These are phyloP conservation scores for Aeschynomene evenia DNA, from an alignment of 306 rosid genomes.

Conservation along the genomic window DNA sequence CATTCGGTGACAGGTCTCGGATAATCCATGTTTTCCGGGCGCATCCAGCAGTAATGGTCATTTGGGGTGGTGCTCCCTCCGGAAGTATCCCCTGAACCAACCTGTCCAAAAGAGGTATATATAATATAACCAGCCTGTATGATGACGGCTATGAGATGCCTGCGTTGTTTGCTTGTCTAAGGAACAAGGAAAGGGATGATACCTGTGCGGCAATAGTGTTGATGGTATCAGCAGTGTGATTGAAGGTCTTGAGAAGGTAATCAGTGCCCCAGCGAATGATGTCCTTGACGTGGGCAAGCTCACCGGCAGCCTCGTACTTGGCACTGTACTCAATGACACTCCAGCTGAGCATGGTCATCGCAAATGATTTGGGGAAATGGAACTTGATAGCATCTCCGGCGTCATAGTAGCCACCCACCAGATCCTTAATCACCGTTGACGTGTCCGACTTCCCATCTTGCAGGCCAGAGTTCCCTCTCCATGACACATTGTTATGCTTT, in stretches of 20 bases:
- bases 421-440: slow-evolving; percentile 44
- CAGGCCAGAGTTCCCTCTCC: slow-evolving; percentile 73
- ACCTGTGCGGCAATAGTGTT: slow-evolving; percentile 38
- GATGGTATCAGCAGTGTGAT: slow-evolving; percentile 57
- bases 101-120: no score
- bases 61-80: slow-evolving; percentile 61
- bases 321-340: slow-evolving; percentile 80
- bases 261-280: slow-evolving; percentile 80
- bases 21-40: slow-evolving; percentile 75
- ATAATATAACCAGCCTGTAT: no score
- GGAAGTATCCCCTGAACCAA: slow-evolving; percentile 59
- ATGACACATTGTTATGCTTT: slow-evolving; percentile 70
- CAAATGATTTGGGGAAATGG: slow-evolving; percentile 63
- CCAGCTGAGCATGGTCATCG: slow-evolving; percentile 87
- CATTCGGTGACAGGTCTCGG: slow-evolving; percentile 43
- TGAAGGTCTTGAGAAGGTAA: slow-evolving; percentile 74
- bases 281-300: slow-evolving; percentile 64
- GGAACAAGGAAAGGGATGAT: no score
- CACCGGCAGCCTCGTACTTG: slow-evolving; percentile 77
- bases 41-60: slow-evolving; percentile 79
- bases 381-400: slow-evolving; percentile 84
- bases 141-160: no score
- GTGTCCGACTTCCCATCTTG: slow-evolving; percentile 45
- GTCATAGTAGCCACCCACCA: slow-evolving; percentile 73
- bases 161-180: no score